phyloP scores from a whole-genome alignment of 148 eudicot species.

The Rhododendron griersonianum region DNA sequence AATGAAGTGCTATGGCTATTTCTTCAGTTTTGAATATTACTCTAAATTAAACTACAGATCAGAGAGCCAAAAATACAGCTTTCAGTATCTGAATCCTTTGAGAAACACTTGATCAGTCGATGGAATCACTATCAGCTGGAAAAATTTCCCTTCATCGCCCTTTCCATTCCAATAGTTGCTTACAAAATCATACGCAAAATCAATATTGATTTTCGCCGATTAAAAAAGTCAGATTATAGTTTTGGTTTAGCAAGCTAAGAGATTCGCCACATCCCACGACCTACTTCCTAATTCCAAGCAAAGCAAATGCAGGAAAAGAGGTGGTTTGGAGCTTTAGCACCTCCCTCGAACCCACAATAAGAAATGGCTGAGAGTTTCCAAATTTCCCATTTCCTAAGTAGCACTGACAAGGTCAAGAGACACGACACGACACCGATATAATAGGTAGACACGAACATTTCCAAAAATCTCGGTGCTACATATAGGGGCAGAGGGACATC shows the following conservation, averaged over 20 bases:
- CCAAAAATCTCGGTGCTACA: not conserved
- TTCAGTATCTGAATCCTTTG: not conserved
- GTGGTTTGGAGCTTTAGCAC: too few relatives aligned
- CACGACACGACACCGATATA: not conserved
- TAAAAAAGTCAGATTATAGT: not conserved
- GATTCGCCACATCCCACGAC: not conserved
- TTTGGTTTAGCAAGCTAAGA: not conserved
- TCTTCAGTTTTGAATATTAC: not conserved
- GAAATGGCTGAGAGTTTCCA: not conserved
- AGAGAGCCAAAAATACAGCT: not conserved
- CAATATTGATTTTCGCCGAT: too few relatives aligned
- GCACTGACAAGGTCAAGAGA: not conserved
- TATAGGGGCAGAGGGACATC: not conserved
- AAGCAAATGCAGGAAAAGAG: too few relatives aligned
- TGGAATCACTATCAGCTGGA: not conserved
- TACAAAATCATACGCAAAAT: not conserved
- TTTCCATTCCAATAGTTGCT: conserved; percentile 12
- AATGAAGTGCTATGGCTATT: not conserved
- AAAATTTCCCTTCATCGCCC: conserved; percentile 10
- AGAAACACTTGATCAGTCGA: not conserved
- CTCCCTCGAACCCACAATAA: too few relatives aligned
- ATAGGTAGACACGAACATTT: not conserved
- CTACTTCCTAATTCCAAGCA: not conserved
- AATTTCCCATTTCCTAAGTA: not conserved
- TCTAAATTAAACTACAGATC: not conserved